Percentiles rank a stretch among this genome's conserved stretches.
These are phyloP conservation scores for Lactuca sativa DNA, from an alignment of 129 eudicot genomes.

Conservation along the genomic window DNA sequence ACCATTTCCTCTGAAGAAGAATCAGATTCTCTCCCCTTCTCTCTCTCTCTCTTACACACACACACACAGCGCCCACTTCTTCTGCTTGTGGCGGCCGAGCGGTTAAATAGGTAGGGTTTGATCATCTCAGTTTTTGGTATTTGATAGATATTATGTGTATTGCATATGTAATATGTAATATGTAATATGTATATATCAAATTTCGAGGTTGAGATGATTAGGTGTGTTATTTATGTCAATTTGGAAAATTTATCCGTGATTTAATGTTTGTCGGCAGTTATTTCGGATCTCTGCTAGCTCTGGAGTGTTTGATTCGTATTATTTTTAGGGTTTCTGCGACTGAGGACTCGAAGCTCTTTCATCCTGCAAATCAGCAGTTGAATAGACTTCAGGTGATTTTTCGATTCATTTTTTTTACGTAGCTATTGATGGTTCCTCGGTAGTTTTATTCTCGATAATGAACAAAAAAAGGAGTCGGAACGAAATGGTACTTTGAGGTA, in stretches of 20 bases:
- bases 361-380: slow-evolving; percentile 35
- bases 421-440: not conserved
- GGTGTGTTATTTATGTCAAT: slow-evolving; percentile 10
- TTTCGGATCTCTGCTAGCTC: slow-evolving; percentile 56
- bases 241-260: slow-evolving; percentile 18
- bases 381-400: slow-evolving; percentile 31
- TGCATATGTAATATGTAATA: not conserved
- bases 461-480: not conserved
- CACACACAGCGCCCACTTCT: slow-evolving; percentile 14
- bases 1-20: slow-evolving; percentile 38
- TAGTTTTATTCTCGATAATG: not conserved
- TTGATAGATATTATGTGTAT: not conserved
- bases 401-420: not conserved
- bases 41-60: slow-evolving; percentile 13
- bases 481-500: slow-evolving; percentile 9
- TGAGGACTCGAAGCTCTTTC: slow-evolving; percentile 31
- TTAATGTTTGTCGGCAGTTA: slow-evolving; percentile 39
- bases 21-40: slow-evolving; percentile 43
- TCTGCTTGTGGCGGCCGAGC: slow-evolving; percentile 24
- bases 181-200: not conserved
- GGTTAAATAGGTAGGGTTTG: slow-evolving; percentile 44
- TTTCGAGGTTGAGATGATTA: slow-evolving; percentile 16
- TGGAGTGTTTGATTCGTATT: slow-evolving; percentile 26
- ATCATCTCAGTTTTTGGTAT: slow-evolving; percentile 33
- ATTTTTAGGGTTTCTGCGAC: slow-evolving; percentile 46